Evolutionary conservation across 1,284 basidiomycete species (phyloP).

Genomic region (Papiliotrema fonsecae): DNA sequence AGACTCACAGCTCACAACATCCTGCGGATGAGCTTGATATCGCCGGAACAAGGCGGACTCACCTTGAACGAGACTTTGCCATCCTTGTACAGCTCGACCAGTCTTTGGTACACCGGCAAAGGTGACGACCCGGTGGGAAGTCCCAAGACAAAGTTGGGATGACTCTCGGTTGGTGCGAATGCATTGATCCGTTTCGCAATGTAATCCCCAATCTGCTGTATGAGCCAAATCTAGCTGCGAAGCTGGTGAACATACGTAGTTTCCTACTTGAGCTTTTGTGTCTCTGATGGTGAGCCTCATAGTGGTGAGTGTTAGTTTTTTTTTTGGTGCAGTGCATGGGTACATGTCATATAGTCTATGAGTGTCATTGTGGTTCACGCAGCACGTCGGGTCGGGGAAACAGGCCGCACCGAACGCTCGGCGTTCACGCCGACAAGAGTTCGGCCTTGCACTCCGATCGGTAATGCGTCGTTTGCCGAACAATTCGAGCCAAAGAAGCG

Average conservation of each 20-base stretch:
- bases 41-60: not conserved
- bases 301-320: too few relatives aligned
- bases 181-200: conserved; percentile 69
- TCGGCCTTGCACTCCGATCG: too few relatives aligned
- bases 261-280: conserved; percentile 48
- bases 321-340: too few relatives aligned
- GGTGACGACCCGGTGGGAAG: conserved; percentile 83
- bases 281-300: conserved; percentile 81
- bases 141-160: conserved; percentile 72
- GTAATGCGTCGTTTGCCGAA: too few relatives aligned
- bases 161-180: conserved; percentile 64
- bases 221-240: not conserved
- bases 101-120: conserved; percentile 75
- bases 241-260: conserved; percentile 22
- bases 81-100: conserved; percentile 71
- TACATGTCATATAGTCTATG: too few relatives aligned
- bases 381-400: too few relatives aligned
- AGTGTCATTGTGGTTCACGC: too few relatives aligned
- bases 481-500: too few relatives aligned
- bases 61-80: conserved; percentile 68
- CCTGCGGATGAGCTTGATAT: not conserved
- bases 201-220: conserved; percentile 67
- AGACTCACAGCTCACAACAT: conserved; percentile 11
- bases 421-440: too few relatives aligned
- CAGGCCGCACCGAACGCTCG: too few relatives aligned